phyloP scores from a whole-genome alignment of 805 yeast genomes.

The Gaillardinia entomophila region DNA sequence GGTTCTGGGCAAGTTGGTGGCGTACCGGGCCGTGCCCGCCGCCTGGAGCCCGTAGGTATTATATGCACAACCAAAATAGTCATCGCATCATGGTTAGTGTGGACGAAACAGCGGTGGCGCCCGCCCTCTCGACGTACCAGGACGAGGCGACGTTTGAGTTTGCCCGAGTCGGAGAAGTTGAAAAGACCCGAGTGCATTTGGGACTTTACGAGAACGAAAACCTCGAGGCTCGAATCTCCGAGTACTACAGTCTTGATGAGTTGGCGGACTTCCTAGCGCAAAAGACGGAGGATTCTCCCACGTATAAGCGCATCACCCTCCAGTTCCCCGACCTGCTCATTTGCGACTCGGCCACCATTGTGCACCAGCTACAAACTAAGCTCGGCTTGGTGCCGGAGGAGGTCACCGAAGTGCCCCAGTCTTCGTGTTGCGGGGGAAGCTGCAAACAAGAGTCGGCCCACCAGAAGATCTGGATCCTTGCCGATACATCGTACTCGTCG shows the following conservation, averaged over 20 bases:
- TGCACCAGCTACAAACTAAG: slow-evolving; percentile 44
- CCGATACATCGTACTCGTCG: slow-evolving; percentile 92
- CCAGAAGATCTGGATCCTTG: slow-evolving; percentile 69
- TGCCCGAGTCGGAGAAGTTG: slow-evolving; percentile 30
- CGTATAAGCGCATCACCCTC: slow-evolving; percentile 56
- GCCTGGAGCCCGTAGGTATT: slow-evolving; percentile 37
- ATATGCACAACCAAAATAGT: too few species aligned
- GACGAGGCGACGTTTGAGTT: slow-evolving; percentile 52
- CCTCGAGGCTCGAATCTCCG: slow-evolving; percentile 27
- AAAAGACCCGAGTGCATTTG: slow-evolving; percentile 19
- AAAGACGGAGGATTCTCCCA: slow-evolving; percentile 18
- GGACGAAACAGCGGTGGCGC: slow-evolving; percentile 38
- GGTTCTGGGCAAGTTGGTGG: slow-evolving; percentile 36
- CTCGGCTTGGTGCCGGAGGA: slow-evolving; percentile 10
- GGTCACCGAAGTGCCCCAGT: neutral
- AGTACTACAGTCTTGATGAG: slow-evolving; percentile 53
- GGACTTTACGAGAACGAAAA: slow-evolving; percentile 16
- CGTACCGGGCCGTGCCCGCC: slow-evolving; percentile 43
- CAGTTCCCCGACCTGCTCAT: slow-evolving; percentile 87
- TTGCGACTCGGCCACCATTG: slow-evolving; percentile 70
- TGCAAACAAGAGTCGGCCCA: neutral
- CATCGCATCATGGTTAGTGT: neutral
- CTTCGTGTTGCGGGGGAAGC: slow-evolving; percentile 1
- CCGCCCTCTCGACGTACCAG: slow-evolving; percentile 70
- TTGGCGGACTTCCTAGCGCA: slow-evolving; percentile 35